These are phyloP conservation scores for Viola odorata DNA, from an alignment of 345 rosid genomes.

Conservation along the genomic window DNA sequence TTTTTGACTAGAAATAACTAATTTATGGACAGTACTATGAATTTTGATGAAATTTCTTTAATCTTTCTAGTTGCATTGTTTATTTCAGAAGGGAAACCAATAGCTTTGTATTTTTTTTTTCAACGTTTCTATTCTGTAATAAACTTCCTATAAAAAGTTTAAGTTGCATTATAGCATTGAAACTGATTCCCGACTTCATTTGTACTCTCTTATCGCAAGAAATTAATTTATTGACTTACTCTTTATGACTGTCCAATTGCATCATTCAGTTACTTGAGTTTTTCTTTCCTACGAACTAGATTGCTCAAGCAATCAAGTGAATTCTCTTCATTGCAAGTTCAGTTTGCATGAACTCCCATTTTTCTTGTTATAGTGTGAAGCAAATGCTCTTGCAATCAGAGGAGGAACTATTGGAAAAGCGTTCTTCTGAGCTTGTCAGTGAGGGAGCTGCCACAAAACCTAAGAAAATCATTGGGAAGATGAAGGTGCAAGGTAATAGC, in stretches of 20 bases:
- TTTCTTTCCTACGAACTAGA: no score
- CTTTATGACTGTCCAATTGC: no score
- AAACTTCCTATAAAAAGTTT: no score
- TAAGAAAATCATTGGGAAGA: constrained; percentile 78
- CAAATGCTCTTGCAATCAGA: constrained; percentile 84
- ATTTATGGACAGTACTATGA: not conserved
- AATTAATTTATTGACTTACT: not conserved
- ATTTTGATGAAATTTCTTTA: not conserved
- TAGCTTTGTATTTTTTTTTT: no score
- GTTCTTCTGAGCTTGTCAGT: constrained; percentile 49
- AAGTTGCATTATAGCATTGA: no score
- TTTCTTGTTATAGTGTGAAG: constrained; percentile 45
- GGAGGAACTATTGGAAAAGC: constrained; percentile 74
- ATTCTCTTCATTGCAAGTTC: not conserved
- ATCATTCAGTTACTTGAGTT: no score
- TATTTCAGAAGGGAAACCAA: no score
- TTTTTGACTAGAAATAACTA: no score
- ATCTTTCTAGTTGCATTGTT: no score
- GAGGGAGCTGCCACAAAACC: constrained; percentile 70
- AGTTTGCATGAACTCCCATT: constrained; percentile 1
- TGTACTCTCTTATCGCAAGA: not conserved
- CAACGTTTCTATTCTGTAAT: no score
- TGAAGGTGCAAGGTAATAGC: constrained; percentile 84
- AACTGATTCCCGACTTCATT: not conserved
- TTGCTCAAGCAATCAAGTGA: no score